A percentile compares a stretch with the other conserved stretches of the same genome.
These are phyloP conservation scores for Fusarium papillatum DNA, from an alignment of 2,329 filamentous ascomycete species.

Conservation along the genomic window DNA sequence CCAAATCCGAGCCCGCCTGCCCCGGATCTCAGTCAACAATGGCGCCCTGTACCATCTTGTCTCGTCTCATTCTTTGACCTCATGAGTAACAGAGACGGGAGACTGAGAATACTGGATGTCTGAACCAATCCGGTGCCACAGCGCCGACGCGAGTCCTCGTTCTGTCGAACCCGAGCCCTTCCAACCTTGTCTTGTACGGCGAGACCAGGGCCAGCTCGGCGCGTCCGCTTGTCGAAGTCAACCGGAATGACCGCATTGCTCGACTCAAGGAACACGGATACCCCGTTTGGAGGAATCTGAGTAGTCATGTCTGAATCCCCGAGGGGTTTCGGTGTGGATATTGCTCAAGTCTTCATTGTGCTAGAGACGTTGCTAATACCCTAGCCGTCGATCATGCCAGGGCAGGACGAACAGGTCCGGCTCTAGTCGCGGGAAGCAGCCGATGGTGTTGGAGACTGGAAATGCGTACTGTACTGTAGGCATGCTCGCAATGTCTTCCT, in stretches of 20 bases:
- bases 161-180: neutral
- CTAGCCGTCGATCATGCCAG: conserved; percentile 36
- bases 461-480: neutral
- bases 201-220: neutral
- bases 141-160: neutral
- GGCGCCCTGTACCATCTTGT: conserved; percentile 5
- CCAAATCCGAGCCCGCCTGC: neutral
- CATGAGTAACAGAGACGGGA: conserved; percentile 1
- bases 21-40: conserved; percentile 2
- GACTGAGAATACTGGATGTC: neutral
- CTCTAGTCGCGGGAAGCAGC: neutral
- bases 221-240: neutral
- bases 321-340: neutral
- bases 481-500: conserved; percentile 34
- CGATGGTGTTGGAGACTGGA: neutral
- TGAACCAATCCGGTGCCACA: conserved; percentile 5
- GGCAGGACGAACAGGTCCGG: conserved; percentile 6
- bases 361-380: conserved; percentile 10
- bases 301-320: neutral
- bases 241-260: neutral
- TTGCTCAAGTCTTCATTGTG: conserved; percentile 1
- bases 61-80: conserved; percentile 4
- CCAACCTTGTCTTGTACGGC: neutral
- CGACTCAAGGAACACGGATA: neutral
- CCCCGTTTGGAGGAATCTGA: neutral